phyloP scores from a whole-genome alignment of 2,329 filamentous ascomycete genomes.

The Beauveria caledonica region DNA sequence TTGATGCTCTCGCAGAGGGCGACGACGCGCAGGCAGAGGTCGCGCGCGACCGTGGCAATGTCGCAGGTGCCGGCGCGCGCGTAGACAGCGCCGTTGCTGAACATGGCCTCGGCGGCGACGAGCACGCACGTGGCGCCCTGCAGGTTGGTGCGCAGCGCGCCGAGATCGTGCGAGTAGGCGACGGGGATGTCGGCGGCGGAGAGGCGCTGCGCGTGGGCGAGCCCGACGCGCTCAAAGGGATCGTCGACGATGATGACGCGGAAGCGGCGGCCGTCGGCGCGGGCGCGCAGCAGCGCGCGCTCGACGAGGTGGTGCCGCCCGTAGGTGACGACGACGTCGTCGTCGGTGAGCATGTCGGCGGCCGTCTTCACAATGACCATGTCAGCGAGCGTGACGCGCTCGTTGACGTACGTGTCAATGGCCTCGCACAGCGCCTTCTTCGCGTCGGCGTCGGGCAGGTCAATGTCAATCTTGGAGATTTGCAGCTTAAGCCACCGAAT shows the following conservation, averaged over 20 bases:
- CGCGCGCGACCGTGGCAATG: constrained; percentile 73
- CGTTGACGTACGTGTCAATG: constrained; percentile 84
- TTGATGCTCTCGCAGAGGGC: constrained; percentile 94
- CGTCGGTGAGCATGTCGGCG: constrained; percentile 65
- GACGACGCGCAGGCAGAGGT: constrained; percentile 69
- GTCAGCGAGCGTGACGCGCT: constrained; percentile 82
- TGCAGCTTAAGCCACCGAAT: constrained; percentile 91
- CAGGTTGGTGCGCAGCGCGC: constrained; percentile 67
- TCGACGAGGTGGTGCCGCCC: constrained; percentile 82
- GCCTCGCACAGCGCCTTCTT: constrained; percentile 69
- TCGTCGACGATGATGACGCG: constrained; percentile 78
- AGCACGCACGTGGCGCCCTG: constrained; percentile 63
- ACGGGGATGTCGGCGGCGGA: constrained; percentile 62
- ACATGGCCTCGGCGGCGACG: constrained; percentile 89
- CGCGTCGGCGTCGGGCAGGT: constrained; percentile 70
- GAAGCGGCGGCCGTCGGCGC: constrained; percentile 63
- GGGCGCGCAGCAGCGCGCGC: constrained; percentile 67
- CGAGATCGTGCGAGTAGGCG: constrained; percentile 69
- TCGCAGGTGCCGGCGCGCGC: constrained; percentile 81
- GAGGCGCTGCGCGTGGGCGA: constrained; percentile 60
- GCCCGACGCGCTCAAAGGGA: constrained; percentile 43
- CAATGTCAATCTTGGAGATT: constrained; percentile 84
- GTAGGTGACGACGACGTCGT: constrained; percentile 79
- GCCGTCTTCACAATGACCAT: constrained; percentile 75
- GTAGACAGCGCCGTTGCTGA: constrained; percentile 87